Conservation (phyloP, 1,284 basidiomycete genomes). For the Ceratobasidium sp. region DNA sequence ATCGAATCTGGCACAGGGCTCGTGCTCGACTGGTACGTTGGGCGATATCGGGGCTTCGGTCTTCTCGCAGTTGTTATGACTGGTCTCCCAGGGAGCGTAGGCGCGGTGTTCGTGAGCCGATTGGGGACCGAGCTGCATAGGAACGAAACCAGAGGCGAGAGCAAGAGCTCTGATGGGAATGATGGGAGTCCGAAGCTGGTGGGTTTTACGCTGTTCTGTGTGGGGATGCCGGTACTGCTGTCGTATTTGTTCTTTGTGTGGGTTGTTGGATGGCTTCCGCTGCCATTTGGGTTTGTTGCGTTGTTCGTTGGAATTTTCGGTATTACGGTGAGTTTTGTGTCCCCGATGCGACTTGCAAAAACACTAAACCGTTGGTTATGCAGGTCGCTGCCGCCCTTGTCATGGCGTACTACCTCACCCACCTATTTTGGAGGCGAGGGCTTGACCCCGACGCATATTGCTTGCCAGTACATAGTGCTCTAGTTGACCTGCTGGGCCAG, state of each 20-base stretch:
- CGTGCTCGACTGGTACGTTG: constrained; percentile 89
- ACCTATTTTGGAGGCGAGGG: constrained; percentile 82
- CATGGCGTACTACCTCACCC: constrained; percentile 75
- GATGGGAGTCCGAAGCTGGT: constrained; percentile 32
- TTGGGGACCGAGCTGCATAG: constrained; percentile 84
- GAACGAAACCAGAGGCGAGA: constrained; percentile 57
- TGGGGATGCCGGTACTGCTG: constrained; percentile 81
- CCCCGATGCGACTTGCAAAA: too few relatives aligned
- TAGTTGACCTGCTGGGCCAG: constrained; percentile 94
- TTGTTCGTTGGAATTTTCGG: constrained; percentile 77
- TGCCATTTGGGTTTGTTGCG: constrained; percentile 72
- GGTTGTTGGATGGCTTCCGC: constrained; percentile 77
- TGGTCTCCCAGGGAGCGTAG: constrained; percentile 89
- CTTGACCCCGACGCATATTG: constrained; percentile 95
- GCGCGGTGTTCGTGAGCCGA: constrained; percentile 91
- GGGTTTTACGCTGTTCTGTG: constrained; percentile 68
- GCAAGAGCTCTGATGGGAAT: background rate
- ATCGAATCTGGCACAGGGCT: constrained; percentile 93
- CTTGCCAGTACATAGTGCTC: constrained; percentile 87
- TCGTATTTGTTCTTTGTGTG: constrained; percentile 75
- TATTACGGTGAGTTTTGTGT: constrained; percentile 67
- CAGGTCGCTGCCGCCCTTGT: constrained; percentile 77
- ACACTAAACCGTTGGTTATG: background rate
- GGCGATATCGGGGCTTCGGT: constrained; percentile 86
- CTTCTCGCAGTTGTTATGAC: constrained; percentile 90